These are phyloP conservation scores for Colletotrichum sp. DNA, from an alignment of 2,329 filamentous ascomycete species.

Conservation along the genomic window DNA sequence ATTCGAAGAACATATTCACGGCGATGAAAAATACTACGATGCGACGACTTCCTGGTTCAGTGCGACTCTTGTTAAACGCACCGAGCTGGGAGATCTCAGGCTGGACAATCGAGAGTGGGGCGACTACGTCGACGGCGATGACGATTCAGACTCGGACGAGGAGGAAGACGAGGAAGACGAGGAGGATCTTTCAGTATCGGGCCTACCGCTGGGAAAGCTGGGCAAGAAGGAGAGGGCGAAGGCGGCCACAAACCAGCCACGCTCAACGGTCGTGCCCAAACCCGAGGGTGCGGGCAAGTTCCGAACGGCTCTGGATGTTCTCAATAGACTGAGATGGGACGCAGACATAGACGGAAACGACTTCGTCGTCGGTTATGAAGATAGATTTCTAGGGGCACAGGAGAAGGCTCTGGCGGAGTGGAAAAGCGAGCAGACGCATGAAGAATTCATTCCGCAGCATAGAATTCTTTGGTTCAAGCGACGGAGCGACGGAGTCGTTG, in stretches of 20 bases:
- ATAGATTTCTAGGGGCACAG: slow-evolving; percentile 60
- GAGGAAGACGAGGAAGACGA: slow-evolving; percentile 31
- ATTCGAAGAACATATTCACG: slow-evolving; percentile 54
- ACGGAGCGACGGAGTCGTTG: slow-evolving; percentile 51
- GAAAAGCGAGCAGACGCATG: slow-evolving; percentile 67
- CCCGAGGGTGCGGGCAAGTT: slow-evolving; percentile 50
- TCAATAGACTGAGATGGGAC: slow-evolving; percentile 67
- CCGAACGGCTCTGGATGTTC: slow-evolving; percentile 61
- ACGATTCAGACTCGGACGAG: slow-evolving; percentile 40
- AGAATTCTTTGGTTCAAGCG: slow-evolving; percentile 67
- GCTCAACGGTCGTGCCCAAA: slow-evolving; percentile 23
- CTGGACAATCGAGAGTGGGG: slow-evolving; percentile 57
- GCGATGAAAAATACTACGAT: slow-evolving; percentile 55
- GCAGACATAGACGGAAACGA: slow-evolving; percentile 54
- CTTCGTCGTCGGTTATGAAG: slow-evolving; percentile 66
- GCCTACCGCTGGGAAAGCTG: not conserved
- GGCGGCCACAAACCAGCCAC: slow-evolving; percentile 7
- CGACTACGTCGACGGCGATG: slow-evolving; percentile 51
- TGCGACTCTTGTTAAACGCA: slow-evolving; percentile 40
- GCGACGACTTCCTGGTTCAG: slow-evolving; percentile 53
- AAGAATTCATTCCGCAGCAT: slow-evolving; percentile 72
- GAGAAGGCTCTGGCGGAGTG: slow-evolving; percentile 61
- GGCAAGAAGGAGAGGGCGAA: slow-evolving; percentile 21
- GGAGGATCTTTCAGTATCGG: slow-evolving; percentile 1
- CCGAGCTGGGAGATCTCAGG: slow-evolving; percentile 45